phyloP scores from a whole-genome alignment of 768 basidiomycete genomes.

The Leccinum subtestaceum region DNA sequence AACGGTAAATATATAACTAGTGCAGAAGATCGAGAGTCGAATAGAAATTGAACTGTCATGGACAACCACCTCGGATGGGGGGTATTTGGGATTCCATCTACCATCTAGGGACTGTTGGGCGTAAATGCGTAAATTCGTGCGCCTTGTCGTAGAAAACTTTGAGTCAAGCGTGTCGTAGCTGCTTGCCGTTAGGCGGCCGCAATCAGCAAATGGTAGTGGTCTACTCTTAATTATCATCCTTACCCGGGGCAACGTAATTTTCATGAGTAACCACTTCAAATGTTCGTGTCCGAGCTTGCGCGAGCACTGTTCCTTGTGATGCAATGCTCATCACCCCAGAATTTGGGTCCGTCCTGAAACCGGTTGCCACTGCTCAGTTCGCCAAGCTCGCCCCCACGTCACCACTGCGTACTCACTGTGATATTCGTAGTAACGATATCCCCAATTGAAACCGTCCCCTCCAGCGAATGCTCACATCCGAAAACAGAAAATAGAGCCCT shows the following conservation, averaged over 20 bases:
- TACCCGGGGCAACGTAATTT: slow-evolving; percentile 79
- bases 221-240: slow-evolving; percentile 33
- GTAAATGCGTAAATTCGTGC: slow-evolving; percentile 55
- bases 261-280: slow-evolving; percentile 78
- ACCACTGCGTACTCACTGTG: slow-evolving; percentile 52
- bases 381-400: slow-evolving; percentile 8
- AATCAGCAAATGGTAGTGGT: slow-evolving; percentile 15
- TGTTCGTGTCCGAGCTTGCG: slow-evolving; percentile 64
- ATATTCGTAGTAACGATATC: slow-evolving; percentile 69
- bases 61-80: slow-evolving; percentile 15
- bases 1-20: slow-evolving; percentile 24
- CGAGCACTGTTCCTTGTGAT: slow-evolving; percentile 63
- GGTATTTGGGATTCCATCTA: slow-evolving; percentile 17
- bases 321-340: slow-evolving; percentile 50
- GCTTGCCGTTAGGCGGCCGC: slow-evolving; percentile 14
- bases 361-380: slow-evolving; percentile 17
- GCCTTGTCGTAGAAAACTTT: slow-evolving; percentile 56
- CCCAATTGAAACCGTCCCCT: slow-evolving; percentile 74
- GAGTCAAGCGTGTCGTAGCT: slow-evolving; percentile 52
- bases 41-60: slow-evolving; percentile 12
- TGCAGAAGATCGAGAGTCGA: slow-evolving; percentile 29
- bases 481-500: slow-evolving; percentile 87
- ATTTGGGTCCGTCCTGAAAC: slow-evolving; percentile 42
- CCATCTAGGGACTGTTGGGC: slow-evolving; percentile 34
- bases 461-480: slow-evolving; percentile 84